phyloP scores from a whole-genome alignment of 148 eudicot genomes.

The Amaranthus cruentus region DNA sequence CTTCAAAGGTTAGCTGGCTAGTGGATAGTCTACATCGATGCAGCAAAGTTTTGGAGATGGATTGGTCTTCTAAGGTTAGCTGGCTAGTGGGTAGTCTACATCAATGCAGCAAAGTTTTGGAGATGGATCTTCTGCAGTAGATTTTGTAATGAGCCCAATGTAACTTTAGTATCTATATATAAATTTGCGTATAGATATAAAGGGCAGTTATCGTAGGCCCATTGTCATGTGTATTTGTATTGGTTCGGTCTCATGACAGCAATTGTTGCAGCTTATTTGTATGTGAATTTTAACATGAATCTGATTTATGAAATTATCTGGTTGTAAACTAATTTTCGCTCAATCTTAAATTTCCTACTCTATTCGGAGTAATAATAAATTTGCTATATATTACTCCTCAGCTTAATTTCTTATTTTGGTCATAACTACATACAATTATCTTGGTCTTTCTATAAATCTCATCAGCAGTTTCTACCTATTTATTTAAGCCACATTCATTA shows the following conservation, averaged over 20 bases:
- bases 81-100: background rate
- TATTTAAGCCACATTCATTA: too few relatives aligned
- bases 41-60: slow-evolving; percentile 16
- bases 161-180: slow-evolving; percentile 22
- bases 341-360: too few relatives aligned
- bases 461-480: too few relatives aligned
- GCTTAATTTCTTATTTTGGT: too few relatives aligned
- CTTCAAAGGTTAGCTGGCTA: slow-evolving; percentile 2
- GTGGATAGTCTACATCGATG: background rate
- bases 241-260: slow-evolving; percentile 15
- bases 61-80: slow-evolving; percentile 11
- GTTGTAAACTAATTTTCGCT: too few relatives aligned
- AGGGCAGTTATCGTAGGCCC: slow-evolving; percentile 18
- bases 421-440: too few relatives aligned
- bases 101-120: slow-evolving; percentile 9
- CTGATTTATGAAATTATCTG: background rate
- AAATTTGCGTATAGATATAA: slow-evolving; percentile 15
- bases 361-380: too few relatives aligned
- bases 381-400: too few relatives aligned
- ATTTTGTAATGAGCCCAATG: slow-evolving; percentile 10
- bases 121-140: slow-evolving; percentile 18
- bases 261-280: slow-evolving; percentile 17
- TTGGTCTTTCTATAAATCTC: too few relatives aligned
- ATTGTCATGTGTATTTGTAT: slow-evolving; percentile 16
- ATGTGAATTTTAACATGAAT: slow-evolving; percentile 5